Evolutionary conservation across 2,329 filamentous ascomycete genomes (phyloP).

Genomic region (Calonectria henricotiae): DNA sequence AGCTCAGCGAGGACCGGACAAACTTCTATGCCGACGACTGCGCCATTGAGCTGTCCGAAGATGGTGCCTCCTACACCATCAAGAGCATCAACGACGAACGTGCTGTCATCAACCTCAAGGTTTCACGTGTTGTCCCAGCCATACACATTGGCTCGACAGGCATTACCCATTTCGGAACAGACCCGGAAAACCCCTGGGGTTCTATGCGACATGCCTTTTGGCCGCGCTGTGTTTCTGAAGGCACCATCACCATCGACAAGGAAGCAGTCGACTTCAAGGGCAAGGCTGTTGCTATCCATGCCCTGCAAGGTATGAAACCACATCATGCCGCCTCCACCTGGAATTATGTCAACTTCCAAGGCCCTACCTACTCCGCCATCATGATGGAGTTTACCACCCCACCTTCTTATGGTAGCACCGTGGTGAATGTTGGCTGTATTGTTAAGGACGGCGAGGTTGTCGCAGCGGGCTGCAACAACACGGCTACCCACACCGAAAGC

Average conservation of each 20-base stretch:
- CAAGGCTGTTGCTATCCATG: slow-evolving; percentile 84
- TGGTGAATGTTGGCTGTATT: slow-evolving; percentile 89
- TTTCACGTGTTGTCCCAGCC: slow-evolving; percentile 83
- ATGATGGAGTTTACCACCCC: slow-evolving; percentile 98
- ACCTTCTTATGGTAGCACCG: slow-evolving; percentile 89
- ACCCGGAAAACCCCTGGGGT: slow-evolving; percentile 90
- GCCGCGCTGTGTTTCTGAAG: slow-evolving; percentile 88
- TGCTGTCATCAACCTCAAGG: slow-evolving; percentile 87
- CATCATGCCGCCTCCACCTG: slow-evolving; percentile 93
- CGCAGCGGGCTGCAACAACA: slow-evolving; percentile 77
- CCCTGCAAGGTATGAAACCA: slow-evolving; percentile 98
- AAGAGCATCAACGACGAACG: slow-evolving; percentile 89
- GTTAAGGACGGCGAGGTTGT: slow-evolving; percentile 86
- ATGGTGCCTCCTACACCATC: slow-evolving; percentile 87
- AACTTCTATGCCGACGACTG: slow-evolving; percentile 90
- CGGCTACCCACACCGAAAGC: slow-evolving; percentile 79
- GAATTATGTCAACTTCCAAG: slow-evolving; percentile 96
- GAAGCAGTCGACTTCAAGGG: slow-evolving; percentile 88
- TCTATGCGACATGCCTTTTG: slow-evolving; percentile 94
- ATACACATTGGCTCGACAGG: slow-evolving; percentile 90
- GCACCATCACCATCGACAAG: slow-evolving; percentile 86
- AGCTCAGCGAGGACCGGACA: slow-evolving; percentile 87
- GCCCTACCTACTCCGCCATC: slow-evolving; percentile 86
- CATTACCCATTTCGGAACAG: slow-evolving; percentile 87
- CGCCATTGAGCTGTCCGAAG: slow-evolving; percentile 87